Evolutionary conservation across 73 alveolate genomes (phyloP), one percentile per base, ranked within the genome.

Genomic region (Paramecium caudatum): DNA sequence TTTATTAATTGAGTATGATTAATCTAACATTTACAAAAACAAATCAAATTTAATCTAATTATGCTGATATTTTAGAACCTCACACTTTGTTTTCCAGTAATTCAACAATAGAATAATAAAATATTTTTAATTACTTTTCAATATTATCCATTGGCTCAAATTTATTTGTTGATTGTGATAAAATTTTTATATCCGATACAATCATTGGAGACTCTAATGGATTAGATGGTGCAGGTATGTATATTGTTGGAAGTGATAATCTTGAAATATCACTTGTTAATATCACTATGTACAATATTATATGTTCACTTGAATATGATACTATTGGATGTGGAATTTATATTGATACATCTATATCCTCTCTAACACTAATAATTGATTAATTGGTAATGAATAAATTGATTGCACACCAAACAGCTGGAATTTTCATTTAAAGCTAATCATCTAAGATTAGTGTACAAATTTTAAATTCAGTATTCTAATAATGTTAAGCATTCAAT

Each of bases 141-240:
- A 68, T 68, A 25, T 16, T 25, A 34, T 68, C 84, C 1, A n/a
- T 68, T 0, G 84, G 84, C 25, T 32, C 84, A n/a, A 68, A 68
- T 33, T 32, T 68, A n/a, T n/a, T 32, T 68, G 30, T 37, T 32
- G 84, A 68, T 68, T 34, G 80, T 55, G 61, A 68, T 68, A 68
- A 68, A 34, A 68, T 68, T 25, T 10, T 7, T 10, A 68, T 37
- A 0, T 30, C 17, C 10, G 34, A 12, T 68, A 10, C 19, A 68
- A 32, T 3, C 17, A 68, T 68, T 4, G 19, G 34, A 32, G 37
- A 68, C 37, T 68, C 84, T 25, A 43, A 25, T 7, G 84, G 84
- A 30, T 68, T 68, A 19, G 84, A 68, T 68, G 84, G 84, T 3
- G 84, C 84, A 13, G 84, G 84, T 0, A 34, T 68, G 37, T 68